phyloP scores from a whole-genome alignment of 441 rosid species.

The Arabidopsis hybrid region DNA sequence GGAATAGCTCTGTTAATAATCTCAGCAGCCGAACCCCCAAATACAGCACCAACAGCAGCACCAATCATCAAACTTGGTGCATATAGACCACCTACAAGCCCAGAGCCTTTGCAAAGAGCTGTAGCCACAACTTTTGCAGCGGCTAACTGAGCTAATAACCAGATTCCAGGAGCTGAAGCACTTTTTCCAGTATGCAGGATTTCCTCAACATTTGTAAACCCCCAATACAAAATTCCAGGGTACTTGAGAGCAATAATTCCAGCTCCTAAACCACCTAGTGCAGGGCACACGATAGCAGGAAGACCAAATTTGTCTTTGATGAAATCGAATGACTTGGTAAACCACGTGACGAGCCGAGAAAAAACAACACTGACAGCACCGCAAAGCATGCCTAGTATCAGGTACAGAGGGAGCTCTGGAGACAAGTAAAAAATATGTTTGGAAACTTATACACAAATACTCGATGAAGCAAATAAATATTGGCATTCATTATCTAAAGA shows the following conservation, averaged over 20 bases:
- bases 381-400: constrained; percentile 95
- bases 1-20: constrained; percentile 90
- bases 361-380: constrained; percentile 94
- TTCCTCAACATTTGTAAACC: constrained; percentile 98
- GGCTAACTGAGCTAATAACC: constrained; percentile 87
- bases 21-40: constrained; percentile 95
- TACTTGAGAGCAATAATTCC: constrained; percentile 95
- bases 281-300: constrained; percentile 93
- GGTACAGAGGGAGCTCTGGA: constrained; percentile 93
- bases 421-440: constrained; percentile 37
- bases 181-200: constrained; percentile 94
- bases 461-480: constrained; percentile 1
- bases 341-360: constrained; percentile 87
- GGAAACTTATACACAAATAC: constrained; percentile 9
- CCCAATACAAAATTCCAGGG: constrained; percentile 98
- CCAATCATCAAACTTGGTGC: constrained; percentile 99
- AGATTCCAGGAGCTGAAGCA: constrained; percentile 98
- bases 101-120: constrained; percentile 95
- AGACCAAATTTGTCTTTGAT: constrained; percentile 82
- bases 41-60: constrained; percentile 96
- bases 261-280: constrained; percentile 96
- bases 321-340: constrained; percentile 73
- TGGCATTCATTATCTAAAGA: not conserved
- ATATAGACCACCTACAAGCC: constrained; percentile 95
- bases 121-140: constrained; percentile 98